A percentile compares a stretch with the other conserved stretches of the same genome.
These are phyloP conservation scores for Calonectria crousiana DNA, from an alignment of 2,329 filamentous ascomycete genomes.

Conservation along the genomic window DNA sequence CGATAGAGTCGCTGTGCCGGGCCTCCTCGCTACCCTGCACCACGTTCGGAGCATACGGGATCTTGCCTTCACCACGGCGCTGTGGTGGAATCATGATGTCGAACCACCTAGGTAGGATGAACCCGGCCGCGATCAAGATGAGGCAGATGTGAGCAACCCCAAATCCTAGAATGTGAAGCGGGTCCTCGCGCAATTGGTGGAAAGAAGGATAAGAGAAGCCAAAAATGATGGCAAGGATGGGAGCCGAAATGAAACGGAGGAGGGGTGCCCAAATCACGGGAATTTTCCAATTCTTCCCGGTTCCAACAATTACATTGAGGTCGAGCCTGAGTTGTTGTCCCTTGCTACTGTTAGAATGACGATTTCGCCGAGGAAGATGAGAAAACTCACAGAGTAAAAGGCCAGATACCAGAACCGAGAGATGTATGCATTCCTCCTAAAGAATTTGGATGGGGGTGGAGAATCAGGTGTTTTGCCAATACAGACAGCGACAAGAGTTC, in stretches of 20 bases:
- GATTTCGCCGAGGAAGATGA: not conserved
- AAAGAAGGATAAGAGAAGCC: slow-evolving; percentile 65
- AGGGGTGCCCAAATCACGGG: slow-evolving; percentile 64
- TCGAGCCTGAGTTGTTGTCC: slow-evolving; percentile 68
- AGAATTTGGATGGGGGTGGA: slow-evolving; percentile 54
- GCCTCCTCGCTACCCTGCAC: slow-evolving; percentile 31
- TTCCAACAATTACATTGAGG: slow-evolving; percentile 65
- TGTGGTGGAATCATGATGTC: slow-evolving; percentile 62
- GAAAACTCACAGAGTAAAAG: slow-evolving; percentile 66
- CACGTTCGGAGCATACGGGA: slow-evolving; percentile 42
- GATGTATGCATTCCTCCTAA: slow-evolving; percentile 51
- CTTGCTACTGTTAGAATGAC: slow-evolving; percentile 45
- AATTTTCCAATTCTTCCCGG: slow-evolving; percentile 68
- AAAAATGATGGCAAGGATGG: slow-evolving; percentile 64
- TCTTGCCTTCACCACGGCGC: slow-evolving; percentile 59
- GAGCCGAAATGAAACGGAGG: slow-evolving; percentile 62
- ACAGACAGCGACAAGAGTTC: slow-evolving; percentile 52
- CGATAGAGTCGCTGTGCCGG: slow-evolving; percentile 31
- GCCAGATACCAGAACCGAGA: slow-evolving; percentile 64
- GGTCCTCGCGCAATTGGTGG: slow-evolving; percentile 60
- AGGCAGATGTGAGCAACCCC: slow-evolving; percentile 60
- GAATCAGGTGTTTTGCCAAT: slow-evolving; percentile 58
- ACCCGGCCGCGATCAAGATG: slow-evolving; percentile 59
- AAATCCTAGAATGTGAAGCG: slow-evolving; percentile 64
- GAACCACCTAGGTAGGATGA: slow-evolving; percentile 66